A percentile compares a stretch with the other conserved stretches of the same genome.
Conservation (phyloP, 495 filamentous ascomycete genomes). For the Bathelium albidoporum region DNA sequence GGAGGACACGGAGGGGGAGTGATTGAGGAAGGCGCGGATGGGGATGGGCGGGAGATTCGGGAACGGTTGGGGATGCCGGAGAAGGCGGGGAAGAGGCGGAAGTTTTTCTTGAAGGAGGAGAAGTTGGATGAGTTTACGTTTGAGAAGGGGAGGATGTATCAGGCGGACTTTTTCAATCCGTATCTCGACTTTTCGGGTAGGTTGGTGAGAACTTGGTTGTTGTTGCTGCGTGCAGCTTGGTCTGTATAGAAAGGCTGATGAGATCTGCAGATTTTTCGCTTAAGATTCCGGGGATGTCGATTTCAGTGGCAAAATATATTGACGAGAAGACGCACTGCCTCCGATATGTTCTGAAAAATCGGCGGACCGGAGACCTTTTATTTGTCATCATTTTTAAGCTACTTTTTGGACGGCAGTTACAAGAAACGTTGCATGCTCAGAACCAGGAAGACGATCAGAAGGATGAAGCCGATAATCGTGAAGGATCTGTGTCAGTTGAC, state of each 20-base stretch:
- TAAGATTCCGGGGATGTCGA: constrained; percentile 29
- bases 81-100: constrained; percentile 21
- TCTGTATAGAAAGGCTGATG: background rate
- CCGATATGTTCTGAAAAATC: constrained; percentile 31
- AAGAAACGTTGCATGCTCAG: constrained; percentile 11
- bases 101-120: constrained; percentile 24
- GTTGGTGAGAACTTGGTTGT: constrained; percentile 12
- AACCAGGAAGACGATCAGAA: constrained; percentile 6
- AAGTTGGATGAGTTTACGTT: constrained; percentile 43
- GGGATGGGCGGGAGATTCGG: constrained; percentile 40
- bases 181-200: constrained; percentile 72
- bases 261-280: constrained; percentile 22
- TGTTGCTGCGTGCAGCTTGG: background rate
- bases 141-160: constrained; percentile 52
- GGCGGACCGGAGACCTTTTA: constrained; percentile 25
- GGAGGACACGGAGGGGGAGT: constrained; percentile 19
- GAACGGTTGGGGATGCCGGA: constrained; percentile 20
- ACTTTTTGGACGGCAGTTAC: constrained; percentile 26
- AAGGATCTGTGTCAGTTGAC: background rate
- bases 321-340: constrained; percentile 30
- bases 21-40: constrained; percentile 60
- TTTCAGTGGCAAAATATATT: constrained; percentile 28
- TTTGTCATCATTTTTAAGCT: constrained; percentile 28
- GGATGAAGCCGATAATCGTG: background rate
- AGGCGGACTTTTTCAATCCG: constrained; percentile 78